Evolutionary conservation across 192 early-diverging fungal species (phyloP).

Genomic region (Coemansia asiatica): DNA sequence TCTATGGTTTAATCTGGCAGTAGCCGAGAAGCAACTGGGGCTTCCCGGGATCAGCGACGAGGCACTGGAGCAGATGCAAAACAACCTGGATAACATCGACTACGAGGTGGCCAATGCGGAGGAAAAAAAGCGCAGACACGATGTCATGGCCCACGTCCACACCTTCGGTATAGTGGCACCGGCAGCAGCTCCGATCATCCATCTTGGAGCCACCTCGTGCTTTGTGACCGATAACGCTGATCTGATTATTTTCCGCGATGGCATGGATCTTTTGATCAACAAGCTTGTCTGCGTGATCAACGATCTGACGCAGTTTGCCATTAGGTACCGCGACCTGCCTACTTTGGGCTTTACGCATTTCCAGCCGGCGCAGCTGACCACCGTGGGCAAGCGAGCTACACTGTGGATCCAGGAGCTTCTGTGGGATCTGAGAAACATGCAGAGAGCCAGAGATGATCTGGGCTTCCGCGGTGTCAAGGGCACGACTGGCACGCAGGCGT

Average conservation of each 20-base stretch:
- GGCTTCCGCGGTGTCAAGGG: slow-evolving; percentile 97
- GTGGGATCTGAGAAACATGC: slow-evolving; percentile 94
- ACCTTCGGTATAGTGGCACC: slow-evolving; percentile 86
- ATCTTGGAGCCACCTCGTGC: slow-evolving; percentile 97
- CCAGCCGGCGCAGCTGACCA: slow-evolving; percentile 97
- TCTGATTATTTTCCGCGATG: slow-evolving; percentile 94
- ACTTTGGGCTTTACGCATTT: slow-evolving; percentile 99
- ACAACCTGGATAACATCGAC: slow-evolving; percentile 85
- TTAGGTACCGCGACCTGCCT: slow-evolving; percentile 77
- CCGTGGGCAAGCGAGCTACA: slow-evolving; percentile 95
- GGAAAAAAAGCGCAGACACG: slow-evolving; percentile 92
- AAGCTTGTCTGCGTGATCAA: slow-evolving; percentile 86
- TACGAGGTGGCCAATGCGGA: slow-evolving; percentile 84
- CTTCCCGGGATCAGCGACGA: slow-evolving; percentile 83
- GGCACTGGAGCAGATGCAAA: slow-evolving; percentile 86
- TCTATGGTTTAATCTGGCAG: slow-evolving; percentile 93
- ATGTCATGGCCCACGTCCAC: slow-evolving; percentile 99
- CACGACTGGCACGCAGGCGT: slow-evolving; percentile 98
- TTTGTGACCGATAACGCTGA: slow-evolving; percentile 99
- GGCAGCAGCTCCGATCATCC: slow-evolving; percentile 90
- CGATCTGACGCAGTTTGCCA: slow-evolving; percentile 77
- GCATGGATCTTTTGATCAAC: slow-evolving; percentile 83
- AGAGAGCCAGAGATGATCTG: slow-evolving; percentile 82
- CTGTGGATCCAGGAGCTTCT: slow-evolving; percentile 97
- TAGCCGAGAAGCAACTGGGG: slow-evolving; percentile 89